Base-by-base conservation (phyloP, 1,284 basidiomycete genomes). In the Moesziomyces sp. region DNA sequence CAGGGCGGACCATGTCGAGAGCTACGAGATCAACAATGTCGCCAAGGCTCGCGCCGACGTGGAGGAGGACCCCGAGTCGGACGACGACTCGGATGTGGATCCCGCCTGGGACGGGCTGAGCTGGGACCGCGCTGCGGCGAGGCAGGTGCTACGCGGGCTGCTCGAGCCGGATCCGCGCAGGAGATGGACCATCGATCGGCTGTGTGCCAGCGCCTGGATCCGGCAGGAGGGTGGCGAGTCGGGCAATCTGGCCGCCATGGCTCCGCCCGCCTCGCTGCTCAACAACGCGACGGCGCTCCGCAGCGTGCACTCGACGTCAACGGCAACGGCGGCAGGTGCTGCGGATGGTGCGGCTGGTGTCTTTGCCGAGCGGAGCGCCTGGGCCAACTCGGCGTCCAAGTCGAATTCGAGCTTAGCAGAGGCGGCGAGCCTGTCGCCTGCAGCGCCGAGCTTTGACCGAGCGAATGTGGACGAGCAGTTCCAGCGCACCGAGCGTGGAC, bases 181-280 rank as follows among this genome's bases (percentile, higher is more conserved):
- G 42, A 68, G 79, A n/a, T 81, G 79, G 79, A 79, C 75, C 8
- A 53, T 81, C 40, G 66, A 74, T 30, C 40, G 59, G 46, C 54
- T 80, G 7, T 55, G 57, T 21, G 38, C 53, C 1, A 66, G 65
- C 26, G 46, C 62, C 1, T 78, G 77, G 74, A 52, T 78, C n/a
- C 60, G 53, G 10, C 56, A 52, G 19, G 59, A 62, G 6, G 57
- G 57, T 3, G 13, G 28, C 19, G 54, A 63, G 18, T 44, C 56
- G 1, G 26, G 24, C 18, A 16, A 40, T 0, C 42, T 52, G n/a
- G 26, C 60, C 14, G 28, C 53, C n/a, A 30, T 34, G 9, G 23
- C 44, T 30, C 45, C 44, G 6, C 45, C 28, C 7, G 24, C 35
- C 5, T 14, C 23, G 3, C 10, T 52, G 21, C 40, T 46, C 2